Conservation (phyloP, 2,329 filamentous ascomycete species). For the Colletotrichum navitas region DNA sequence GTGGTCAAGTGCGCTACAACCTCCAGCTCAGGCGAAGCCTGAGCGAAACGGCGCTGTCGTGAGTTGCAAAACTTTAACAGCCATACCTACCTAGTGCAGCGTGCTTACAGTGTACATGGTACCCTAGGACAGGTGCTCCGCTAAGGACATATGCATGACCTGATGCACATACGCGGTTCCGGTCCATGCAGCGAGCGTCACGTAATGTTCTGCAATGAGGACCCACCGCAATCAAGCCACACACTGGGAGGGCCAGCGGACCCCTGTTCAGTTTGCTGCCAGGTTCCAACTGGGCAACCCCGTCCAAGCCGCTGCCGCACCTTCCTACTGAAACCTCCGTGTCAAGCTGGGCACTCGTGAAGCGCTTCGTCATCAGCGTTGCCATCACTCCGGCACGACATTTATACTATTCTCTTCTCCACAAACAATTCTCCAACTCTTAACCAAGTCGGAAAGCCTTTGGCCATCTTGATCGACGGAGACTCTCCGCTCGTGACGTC, state of each 20-base stretch:
- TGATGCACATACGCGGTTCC: constrained; percentile 37
- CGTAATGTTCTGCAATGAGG: constrained; percentile 39
- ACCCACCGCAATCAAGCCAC: constrained; percentile 35
- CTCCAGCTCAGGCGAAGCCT: not conserved
- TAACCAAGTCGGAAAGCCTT: constrained; percentile 7
- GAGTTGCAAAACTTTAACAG: not conserved
- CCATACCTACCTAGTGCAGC: not conserved
- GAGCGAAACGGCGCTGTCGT: not conserved
- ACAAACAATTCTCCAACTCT: not conserved
- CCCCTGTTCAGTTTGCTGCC: constrained; percentile 37
- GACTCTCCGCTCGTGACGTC: constrained; percentile 28
- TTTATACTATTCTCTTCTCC: not conserved
- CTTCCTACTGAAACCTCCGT: constrained; percentile 42
- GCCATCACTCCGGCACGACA: constrained; percentile 29
- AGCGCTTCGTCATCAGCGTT: constrained; percentile 44
- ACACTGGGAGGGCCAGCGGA: constrained; percentile 23
- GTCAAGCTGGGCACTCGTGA: constrained; percentile 43
- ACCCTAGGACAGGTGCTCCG: not conserved
- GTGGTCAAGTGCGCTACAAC: not conserved
- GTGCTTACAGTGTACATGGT: not conserved
- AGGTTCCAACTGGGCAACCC: constrained; percentile 40
- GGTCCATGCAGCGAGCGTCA: constrained; percentile 26
- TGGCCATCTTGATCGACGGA: constrained; percentile 24
- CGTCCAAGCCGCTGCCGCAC: constrained; percentile 40
- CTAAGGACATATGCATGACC: constrained; percentile 35